Percentiles rank a stretch among this genome's conserved stretches.
Conservation (phyloP, 352 stramenopile genomes). For the Plasmopara halstedii region DNA sequence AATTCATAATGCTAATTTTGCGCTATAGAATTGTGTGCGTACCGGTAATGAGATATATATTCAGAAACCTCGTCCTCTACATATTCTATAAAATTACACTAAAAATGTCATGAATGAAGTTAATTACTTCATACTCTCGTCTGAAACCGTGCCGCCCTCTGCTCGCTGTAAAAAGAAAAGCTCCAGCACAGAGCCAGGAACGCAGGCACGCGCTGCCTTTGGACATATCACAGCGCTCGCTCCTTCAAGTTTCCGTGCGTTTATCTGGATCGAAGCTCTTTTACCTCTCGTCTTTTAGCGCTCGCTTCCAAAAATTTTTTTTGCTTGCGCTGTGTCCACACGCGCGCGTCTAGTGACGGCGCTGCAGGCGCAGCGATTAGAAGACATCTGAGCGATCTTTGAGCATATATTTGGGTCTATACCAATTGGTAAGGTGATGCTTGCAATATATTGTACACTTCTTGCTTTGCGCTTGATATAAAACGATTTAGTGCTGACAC, state of each 20-base stretch:
- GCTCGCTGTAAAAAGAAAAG: constrained; percentile 35
- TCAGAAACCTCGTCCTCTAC: neutral
- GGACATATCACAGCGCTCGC: constrained; percentile 9
- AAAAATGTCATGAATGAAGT: neutral
- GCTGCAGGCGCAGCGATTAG: constrained; percentile 1
- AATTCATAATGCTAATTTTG: neutral
- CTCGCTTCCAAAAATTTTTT: constrained; percentile 1
- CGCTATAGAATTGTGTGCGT: too few relatives aligned
- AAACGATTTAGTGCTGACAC: neutral
- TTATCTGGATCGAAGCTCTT: constrained; percentile 2
- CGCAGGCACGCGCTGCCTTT: constrained; percentile 8
- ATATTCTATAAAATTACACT: neutral
- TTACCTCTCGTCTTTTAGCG: constrained; percentile 10
- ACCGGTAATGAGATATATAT: neutral
- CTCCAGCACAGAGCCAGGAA: constrained; percentile 24
- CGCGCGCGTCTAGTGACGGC: constrained; percentile 3
- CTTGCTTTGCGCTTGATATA: neutral
- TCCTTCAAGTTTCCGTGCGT: constrained; percentile 4
- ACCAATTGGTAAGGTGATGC: constrained; percentile 1
- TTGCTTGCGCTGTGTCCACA: constrained; percentile 8
- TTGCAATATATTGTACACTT: constrained; percentile 1
- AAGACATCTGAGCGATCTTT: constrained; percentile 11
- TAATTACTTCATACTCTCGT: neutral
- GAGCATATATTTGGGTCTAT: constrained; percentile 1
- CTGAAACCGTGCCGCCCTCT: constrained; percentile 16